These are phyloP conservation scores for Diaporthe longicolla DNA, from an alignment of 2,329 filamentous ascomycete genomes.

Conservation along the genomic window DNA sequence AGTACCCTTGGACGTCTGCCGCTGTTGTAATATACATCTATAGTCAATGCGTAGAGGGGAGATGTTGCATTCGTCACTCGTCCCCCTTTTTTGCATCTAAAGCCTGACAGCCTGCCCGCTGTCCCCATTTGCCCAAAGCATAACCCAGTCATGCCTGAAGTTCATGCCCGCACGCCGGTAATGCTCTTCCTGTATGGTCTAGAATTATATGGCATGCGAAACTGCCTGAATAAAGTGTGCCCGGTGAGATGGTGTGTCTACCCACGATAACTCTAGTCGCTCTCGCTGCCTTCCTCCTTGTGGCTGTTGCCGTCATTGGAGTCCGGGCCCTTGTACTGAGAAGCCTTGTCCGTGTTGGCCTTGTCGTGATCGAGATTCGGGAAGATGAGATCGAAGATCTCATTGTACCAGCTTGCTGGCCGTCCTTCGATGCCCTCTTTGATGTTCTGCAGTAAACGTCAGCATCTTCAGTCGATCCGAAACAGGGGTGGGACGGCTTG, in stretches of 20 bases:
- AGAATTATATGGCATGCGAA: slow-evolving; percentile 34
- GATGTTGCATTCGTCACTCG: slow-evolving; percentile 26
- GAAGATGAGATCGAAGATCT: slow-evolving; percentile 95
- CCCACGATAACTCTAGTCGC: slow-evolving; percentile 51
- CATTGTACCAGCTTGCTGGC: slow-evolving; percentile 92
- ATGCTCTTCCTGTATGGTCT: slow-evolving; percentile 37
- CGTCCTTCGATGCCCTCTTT: slow-evolving; percentile 95
- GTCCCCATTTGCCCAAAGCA: slow-evolving; percentile 19
- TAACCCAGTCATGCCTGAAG: slow-evolving; percentile 31
- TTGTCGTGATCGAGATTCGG: slow-evolving; percentile 80
- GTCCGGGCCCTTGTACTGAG: slow-evolving; percentile 66
- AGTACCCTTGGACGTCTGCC: slow-evolving; percentile 10
- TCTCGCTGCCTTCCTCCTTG: slow-evolving; percentile 68
- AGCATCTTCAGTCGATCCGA: slow-evolving; percentile 21
- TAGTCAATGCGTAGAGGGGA: slow-evolving; percentile 28
- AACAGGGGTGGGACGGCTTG: slow-evolving; percentile 15
- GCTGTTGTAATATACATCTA: slow-evolving; percentile 34
- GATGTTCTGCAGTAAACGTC: slow-evolving; percentile 80
- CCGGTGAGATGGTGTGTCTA: slow-evolving; percentile 36
- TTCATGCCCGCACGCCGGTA: slow-evolving; percentile 33
- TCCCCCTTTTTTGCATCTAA: slow-evolving; percentile 15
- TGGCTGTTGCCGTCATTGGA: slow-evolving; percentile 67
- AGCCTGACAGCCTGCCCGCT: slow-evolving; percentile 32
- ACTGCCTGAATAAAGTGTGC: slow-evolving; percentile 27
- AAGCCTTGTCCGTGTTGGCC: slow-evolving; percentile 81